phyloP scores from a whole-genome alignment of 2,329 filamentous ascomycete species.

The Geosmithia putterillii region DNA sequence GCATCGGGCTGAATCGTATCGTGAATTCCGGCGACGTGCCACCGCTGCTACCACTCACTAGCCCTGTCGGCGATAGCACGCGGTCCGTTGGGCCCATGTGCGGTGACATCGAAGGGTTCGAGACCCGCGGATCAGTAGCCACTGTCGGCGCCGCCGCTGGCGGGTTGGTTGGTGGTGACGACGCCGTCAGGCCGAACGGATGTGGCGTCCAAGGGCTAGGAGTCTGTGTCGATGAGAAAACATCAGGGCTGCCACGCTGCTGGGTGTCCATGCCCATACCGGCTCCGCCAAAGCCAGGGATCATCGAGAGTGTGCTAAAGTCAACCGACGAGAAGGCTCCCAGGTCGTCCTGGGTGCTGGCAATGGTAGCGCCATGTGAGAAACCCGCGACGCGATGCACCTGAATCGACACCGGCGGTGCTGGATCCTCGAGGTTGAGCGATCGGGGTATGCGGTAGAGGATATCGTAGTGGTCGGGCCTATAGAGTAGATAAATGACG shows the following conservation, averaged over 20 bases:
- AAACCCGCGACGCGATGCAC: constrained; percentile 40
- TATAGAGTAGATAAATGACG: constrained; percentile 49
- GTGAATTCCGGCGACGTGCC: constrained; percentile 11
- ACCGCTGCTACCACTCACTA: neutral
- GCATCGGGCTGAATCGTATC: constrained; percentile 36
- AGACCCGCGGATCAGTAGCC: constrained; percentile 5
- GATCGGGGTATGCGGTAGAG: constrained; percentile 52
- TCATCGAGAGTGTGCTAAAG: constrained; percentile 29
- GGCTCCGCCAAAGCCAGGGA: constrained; percentile 28
- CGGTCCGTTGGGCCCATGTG: neutral
- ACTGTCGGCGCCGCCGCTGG: constrained; percentile 10
- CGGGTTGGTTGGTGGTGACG: constrained; percentile 7
- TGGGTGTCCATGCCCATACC: constrained; percentile 21
- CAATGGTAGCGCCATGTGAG: constrained; percentile 29
- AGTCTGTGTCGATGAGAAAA: no score
- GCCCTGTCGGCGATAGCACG: neutral
- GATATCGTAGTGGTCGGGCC: constrained; percentile 84
- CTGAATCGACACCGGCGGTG: constrained; percentile 22
- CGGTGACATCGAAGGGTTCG: constrained; percentile 5
- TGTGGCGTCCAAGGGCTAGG: constrained; percentile 21
- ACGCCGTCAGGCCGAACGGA: constrained; percentile 13
- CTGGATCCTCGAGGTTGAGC: constrained; percentile 12
- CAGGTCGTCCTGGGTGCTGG: constrained; percentile 24
- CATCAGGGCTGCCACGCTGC: constrained; percentile 10
- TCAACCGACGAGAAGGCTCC: constrained; percentile 28